Evolutionary conservation across 2,329 filamentous ascomycete species (phyloP), one percentile per base, ranked within the genome.

Genomic region (Metarhizium humberi): DNA sequence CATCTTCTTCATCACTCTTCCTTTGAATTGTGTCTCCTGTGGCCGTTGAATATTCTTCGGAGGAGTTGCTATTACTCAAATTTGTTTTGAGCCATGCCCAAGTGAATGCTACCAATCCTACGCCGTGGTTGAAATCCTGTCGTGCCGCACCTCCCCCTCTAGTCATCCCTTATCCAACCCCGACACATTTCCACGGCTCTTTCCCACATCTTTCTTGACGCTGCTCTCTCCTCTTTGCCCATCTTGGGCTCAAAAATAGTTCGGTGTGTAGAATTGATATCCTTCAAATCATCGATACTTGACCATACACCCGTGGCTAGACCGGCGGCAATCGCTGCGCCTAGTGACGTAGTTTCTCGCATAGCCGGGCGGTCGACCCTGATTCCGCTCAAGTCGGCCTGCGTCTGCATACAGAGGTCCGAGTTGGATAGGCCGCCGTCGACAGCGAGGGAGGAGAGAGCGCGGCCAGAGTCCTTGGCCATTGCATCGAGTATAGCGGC

Each of bases 381-480:
- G 62, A 95, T 94, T 55, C 85, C 74, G 63, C 88, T 90, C 52
- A 96, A 81, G 72, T 95, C 87, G 59, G 91, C 87, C 78, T 96
- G 91, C 5, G 88, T 90, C 78, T 87, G 90, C 91, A 96, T 96
- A 73, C 86, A 90, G 55, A 95, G 78, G 67, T 92, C 87, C 11
- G 88, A 92, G 71, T 90, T 92, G 64, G 87, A 91, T 79, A 96
- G 89, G 56, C 91, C 91, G 56, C 91, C 91, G 66, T 96, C 91
- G 47, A 95, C 91, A 38, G 88, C 86, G 47, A 96, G 78, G 60
- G 86, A 82, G 56, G 82, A 79, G 36, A 96, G 79, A 59, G 82
- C 82, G 67, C 92, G 85, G 40, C 85, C 85, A 53, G 86, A 91
- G 72, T 95, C 91, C 62, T 86, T 84, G 66, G 88, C 89, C 91